Evolutionary conservation across 768 basidiomycete species (phyloP).

Genomic region (Pholiota molesta): DNA sequence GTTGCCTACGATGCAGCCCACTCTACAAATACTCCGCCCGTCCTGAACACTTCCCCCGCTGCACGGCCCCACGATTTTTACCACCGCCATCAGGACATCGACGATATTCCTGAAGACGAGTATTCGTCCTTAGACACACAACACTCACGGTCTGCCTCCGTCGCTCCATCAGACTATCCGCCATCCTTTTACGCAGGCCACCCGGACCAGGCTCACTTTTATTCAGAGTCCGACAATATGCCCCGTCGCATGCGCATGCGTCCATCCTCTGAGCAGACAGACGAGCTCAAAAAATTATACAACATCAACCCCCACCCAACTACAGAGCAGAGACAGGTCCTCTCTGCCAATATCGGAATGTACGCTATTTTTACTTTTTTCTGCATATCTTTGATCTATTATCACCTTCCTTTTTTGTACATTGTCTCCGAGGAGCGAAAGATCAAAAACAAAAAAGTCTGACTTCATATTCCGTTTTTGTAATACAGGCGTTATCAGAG

Average conservation of each 20-base stretch:
- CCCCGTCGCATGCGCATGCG: slow-evolving; percentile 66
- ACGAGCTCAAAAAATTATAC: slow-evolving; percentile 71
- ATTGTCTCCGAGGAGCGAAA: slow-evolving; percentile 18
- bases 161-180: slow-evolving; percentile 33
- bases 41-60: slow-evolving; percentile 32
- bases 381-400: slow-evolving; percentile 23
- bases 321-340: slow-evolving; percentile 63
- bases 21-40: slow-evolving; percentile 15
- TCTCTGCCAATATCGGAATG: slow-evolving; percentile 77
- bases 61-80: slow-evolving; percentile 29
- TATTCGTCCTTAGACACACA: slow-evolving; percentile 36
- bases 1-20: slow-evolving; percentile 35
- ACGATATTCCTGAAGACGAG: slow-evolving; percentile 53
- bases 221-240: slow-evolving; percentile 53
- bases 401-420: slow-evolving; percentile 10
- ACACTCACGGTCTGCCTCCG: slow-evolving; percentile 37
- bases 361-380: slow-evolving; percentile 45
- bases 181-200: slow-evolving; percentile 48
- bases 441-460: slow-evolving; percentile 30
- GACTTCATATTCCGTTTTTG: slow-evolving; percentile 24
- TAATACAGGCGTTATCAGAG: slow-evolving; percentile 72
- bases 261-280: slow-evolving; percentile 64
- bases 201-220: slow-evolving; percentile 51
- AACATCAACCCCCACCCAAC: slow-evolving; percentile 67
- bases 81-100: slow-evolving; percentile 38